Percentiles rank a stretch among this genome's conserved stretches.
These are phyloP conservation scores for Trichosporon faecale DNA, from an alignment of 1,284 basidiomycete genomes.

Conservation along the genomic window DNA sequence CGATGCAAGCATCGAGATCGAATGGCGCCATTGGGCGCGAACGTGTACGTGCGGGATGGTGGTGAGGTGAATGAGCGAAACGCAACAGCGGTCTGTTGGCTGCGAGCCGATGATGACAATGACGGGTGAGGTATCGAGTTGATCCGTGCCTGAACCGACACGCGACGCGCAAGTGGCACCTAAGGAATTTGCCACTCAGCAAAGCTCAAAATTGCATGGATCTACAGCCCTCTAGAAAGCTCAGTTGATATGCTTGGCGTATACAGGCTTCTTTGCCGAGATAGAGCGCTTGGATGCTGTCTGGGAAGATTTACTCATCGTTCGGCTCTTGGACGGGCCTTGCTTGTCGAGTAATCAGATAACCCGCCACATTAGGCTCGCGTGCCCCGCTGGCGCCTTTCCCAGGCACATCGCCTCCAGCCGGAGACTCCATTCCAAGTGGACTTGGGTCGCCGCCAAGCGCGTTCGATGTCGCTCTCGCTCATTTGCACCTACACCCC, in stretches of 20 bases:
- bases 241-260: neutral
- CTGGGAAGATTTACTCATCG: neutral
- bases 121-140: neutral
- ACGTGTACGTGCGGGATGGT: neutral
- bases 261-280: neutral
- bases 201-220: neutral
- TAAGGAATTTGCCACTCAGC: neutral
- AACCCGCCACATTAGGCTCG: neutral
- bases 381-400: neutral
- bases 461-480: neutral
- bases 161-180: constrained; percentile 10
- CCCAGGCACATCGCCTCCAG: neutral
- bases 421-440: constrained; percentile 7
- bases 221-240: neutral
- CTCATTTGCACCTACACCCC: neutral
- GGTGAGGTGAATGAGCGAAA: constrained; percentile 4
- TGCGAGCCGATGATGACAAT: neutral
- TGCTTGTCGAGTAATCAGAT: neutral
- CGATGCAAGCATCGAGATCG: constrained; percentile 91
- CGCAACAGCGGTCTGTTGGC: neutral
- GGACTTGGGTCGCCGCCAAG: constrained; percentile 5
- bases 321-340: neutral
- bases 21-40: constrained; percentile 69
- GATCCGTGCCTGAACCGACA: constrained; percentile 10
- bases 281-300: neutral